Percentiles rank a stretch among this genome's conserved stretches.
Conservation (phyloP, 352 stramenopile species). For the Hyaloperonospora arabidopsidis region DNA sequence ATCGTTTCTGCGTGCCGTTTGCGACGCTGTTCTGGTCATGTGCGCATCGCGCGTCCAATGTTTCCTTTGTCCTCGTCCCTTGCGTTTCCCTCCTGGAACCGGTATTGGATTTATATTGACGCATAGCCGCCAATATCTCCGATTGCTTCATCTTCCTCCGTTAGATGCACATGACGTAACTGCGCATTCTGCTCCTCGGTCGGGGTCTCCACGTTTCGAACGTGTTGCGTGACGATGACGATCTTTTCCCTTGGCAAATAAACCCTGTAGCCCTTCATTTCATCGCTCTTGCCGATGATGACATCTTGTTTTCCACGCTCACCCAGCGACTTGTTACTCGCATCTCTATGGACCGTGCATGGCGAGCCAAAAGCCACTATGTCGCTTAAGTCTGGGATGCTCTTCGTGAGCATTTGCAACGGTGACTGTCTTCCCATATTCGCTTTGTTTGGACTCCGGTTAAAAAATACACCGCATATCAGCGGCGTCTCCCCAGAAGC, state of each 20-base stretch:
- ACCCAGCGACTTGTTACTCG: not conserved
- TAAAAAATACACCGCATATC: slow-evolving; percentile 24
- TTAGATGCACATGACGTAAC: too few species aligned
- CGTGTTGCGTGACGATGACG: not conserved
- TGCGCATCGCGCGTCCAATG: not conserved
- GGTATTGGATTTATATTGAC: too few species aligned
- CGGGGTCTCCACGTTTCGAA: not conserved
- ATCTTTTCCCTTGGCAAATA: not conserved
- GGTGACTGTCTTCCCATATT: slow-evolving; percentile 12
- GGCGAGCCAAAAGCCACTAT: slow-evolving; percentile 7
- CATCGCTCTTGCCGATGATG: not conserved
- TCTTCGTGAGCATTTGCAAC: slow-evolving; percentile 9
- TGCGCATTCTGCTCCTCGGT: not conserved
- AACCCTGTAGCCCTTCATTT: not conserved
- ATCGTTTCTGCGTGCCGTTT: not conserved
- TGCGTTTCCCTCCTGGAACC: not conserved
- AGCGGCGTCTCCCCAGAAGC: slow-evolving; percentile 22
- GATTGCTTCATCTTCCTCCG: too few species aligned
- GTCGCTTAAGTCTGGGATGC: not conserved
- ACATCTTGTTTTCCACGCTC: not conserved
- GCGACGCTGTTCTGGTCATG: not conserved
- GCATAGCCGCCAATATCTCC: too few species aligned
- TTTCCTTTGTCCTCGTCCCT: not conserved
- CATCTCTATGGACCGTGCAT: not conserved
- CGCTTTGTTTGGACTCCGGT: slow-evolving; percentile 13